Evolutionary conservation across 345 rosid genomes (phyloP).

Genomic region (Passiflora organensis): DNA sequence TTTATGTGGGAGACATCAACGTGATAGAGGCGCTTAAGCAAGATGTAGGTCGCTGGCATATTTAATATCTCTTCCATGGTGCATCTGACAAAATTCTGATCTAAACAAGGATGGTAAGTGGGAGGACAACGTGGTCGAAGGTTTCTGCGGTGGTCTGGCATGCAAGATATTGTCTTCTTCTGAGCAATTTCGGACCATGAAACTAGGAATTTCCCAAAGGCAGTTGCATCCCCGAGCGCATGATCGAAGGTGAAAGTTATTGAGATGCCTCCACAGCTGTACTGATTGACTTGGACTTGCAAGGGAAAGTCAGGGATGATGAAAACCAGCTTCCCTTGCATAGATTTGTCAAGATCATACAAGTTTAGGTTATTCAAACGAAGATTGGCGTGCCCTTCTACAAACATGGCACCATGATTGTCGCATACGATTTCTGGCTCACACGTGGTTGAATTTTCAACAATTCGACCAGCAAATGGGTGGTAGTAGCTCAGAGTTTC

Average conservation of each 20-base stretch:
- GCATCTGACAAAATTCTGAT: slow-evolving; percentile 53
- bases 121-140: slow-evolving; percentile 61
- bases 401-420: slow-evolving; percentile 52
- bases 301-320: slow-evolving; percentile 37
- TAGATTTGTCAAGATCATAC: slow-evolving; percentile 41
- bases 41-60: slow-evolving; percentile 37
- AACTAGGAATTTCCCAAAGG: slow-evolving; percentile 58
- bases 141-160: slow-evolving; percentile 58
- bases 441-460: slow-evolving; percentile 31
- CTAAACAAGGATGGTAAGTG: slow-evolving; percentile 43
- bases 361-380: slow-evolving; percentile 51
- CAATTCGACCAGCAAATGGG: slow-evolving; percentile 72
- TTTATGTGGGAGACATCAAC: slow-evolving; percentile 47
- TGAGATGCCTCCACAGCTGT: slow-evolving; percentile 61
- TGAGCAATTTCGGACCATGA: slow-evolving; percentile 69
- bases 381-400: slow-evolving; percentile 47
- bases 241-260: slow-evolving; percentile 76
- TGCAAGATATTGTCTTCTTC: slow-evolving; percentile 47
- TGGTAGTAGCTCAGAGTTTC: slow-evolving; percentile 46
- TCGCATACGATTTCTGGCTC: slow-evolving; percentile 68
- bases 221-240: slow-evolving; percentile 73
- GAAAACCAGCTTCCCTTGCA: slow-evolving; percentile 51
- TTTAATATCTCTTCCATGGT: slow-evolving; percentile 57
- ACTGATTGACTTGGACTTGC: slow-evolving; percentile 59
- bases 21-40: slow-evolving; percentile 67